Evolutionary conservation across 208 protist genomes (phyloP).

Genomic region (Herpetomonas muscarum): DNA sequence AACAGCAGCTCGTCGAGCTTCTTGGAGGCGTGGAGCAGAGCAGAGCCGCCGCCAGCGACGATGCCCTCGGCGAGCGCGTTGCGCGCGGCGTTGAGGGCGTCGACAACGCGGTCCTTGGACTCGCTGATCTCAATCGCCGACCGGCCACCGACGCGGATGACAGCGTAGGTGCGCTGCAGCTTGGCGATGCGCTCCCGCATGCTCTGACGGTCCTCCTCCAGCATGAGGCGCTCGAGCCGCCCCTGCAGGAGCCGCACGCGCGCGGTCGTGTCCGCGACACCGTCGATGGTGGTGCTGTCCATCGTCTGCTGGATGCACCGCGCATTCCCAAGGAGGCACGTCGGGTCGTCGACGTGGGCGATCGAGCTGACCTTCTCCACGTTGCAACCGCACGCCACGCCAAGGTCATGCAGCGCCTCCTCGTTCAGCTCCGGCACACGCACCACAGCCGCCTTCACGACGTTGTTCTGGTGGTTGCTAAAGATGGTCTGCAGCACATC

Average conservation of each 20-base stretch:
- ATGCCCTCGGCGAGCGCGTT: constrained; percentile 99
- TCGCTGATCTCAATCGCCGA: constrained; percentile 98
- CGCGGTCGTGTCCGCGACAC: constrained; percentile 64
- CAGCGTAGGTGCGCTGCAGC: constrained; percentile 85
- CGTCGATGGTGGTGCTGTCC: constrained; percentile 97
- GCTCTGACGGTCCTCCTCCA: constrained; percentile 95
- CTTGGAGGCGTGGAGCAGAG: constrained; percentile 95
- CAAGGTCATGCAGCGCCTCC: constrained; percentile 99
- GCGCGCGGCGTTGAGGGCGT: constrained; percentile 98
- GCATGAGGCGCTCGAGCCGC: constrained; percentile 82
- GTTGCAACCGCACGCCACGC: constrained; percentile 94
- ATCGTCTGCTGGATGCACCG: constrained; percentile 87
- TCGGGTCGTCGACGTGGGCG: constrained; percentile 50
- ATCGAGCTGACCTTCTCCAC: constrained; percentile 88
- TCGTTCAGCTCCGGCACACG: constrained; percentile 96
- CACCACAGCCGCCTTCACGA: constrained; percentile 86
- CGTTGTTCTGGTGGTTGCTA: constrained; percentile 97
- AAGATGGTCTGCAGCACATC: constrained; percentile 72
- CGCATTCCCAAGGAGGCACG: constrained; percentile 59
- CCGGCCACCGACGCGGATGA: constrained; percentile 97
- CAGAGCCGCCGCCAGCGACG: constrained; percentile 97
- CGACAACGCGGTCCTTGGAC: constrained; percentile 98
- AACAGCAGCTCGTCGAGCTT: constrained; percentile 90
- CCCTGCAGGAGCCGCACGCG: constrained; percentile 93
- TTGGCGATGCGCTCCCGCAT: constrained; percentile 94